Percentiles rank a stretch among this genome's conserved stretches.
phyloP scores from a whole-genome alignment of 2,329 filamentous ascomycete genomes.

The Colletotrichum sp. region DNA sequence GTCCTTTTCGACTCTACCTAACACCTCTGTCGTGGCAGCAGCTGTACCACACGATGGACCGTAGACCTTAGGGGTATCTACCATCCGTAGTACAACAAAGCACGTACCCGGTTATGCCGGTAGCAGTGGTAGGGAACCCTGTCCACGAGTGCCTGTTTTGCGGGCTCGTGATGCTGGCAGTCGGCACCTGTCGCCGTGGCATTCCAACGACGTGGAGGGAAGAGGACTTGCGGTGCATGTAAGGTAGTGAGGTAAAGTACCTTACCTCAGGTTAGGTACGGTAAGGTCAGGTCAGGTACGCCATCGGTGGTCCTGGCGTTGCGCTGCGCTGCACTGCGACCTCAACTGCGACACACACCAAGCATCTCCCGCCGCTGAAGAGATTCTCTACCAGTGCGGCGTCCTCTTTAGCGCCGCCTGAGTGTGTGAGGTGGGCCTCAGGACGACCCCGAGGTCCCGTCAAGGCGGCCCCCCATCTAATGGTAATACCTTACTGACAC shows the following conservation, averaged over 20 bases:
- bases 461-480: background rate
- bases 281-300: background rate
- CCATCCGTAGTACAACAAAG: background rate
- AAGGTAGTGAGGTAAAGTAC: background rate
- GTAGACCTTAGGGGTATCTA: background rate
- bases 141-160: background rate
- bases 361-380: background rate
- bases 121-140: background rate
- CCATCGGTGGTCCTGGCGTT: background rate
- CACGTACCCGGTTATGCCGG: constrained; percentile 9
- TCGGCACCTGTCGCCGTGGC: constrained; percentile 1
- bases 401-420: constrained; percentile 4
- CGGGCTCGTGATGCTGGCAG: background rate
- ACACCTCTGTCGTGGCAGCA: background rate
- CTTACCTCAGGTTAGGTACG: background rate
- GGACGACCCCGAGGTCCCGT: background rate
- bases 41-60: background rate
- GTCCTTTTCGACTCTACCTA: background rate
- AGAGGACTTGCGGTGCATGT: background rate
- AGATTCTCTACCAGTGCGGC: background rate
- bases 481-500: background rate
- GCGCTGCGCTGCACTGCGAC: background rate
- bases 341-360: background rate
- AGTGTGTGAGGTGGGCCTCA: constrained; percentile 10
- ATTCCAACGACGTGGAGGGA: background rate